Evolutionary conservation across 23 red algal species (phyloP).

Genomic region (Gracilaria caudata): DNA sequence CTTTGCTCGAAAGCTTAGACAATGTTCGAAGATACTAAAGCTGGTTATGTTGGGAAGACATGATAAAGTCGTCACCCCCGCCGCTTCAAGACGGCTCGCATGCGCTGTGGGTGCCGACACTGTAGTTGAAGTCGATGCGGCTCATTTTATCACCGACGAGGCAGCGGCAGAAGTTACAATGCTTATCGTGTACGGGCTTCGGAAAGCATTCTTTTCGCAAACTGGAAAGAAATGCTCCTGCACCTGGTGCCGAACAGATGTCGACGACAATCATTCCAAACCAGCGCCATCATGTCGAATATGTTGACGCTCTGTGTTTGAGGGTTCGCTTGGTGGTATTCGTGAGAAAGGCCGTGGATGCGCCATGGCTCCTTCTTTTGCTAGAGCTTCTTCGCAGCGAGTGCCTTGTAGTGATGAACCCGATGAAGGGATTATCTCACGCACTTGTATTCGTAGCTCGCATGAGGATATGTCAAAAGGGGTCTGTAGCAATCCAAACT

Average conservation of each 20-base stretch:
- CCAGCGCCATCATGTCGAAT: constrained; percentile 24
- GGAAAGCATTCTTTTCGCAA: constrained; percentile 57
- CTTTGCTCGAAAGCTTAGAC: constrained; percentile 21
- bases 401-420: not conserved
- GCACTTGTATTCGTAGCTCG: not conserved
- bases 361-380: not conserved
- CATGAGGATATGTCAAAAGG: not conserved
- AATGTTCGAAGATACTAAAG: constrained; percentile 40
- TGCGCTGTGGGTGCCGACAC: constrained; percentile 51
- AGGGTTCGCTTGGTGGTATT: not conserved
- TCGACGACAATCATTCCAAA: not conserved
- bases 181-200: constrained; percentile 46
- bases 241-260: constrained; percentile 36
- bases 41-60: constrained; percentile 66
- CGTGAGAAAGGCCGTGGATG: not conserved
- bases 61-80: constrained; percentile 69
- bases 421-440: not conserved
- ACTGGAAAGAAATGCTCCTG: constrained; percentile 34
- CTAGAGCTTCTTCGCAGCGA: not conserved
- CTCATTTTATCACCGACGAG: constrained; percentile 82
- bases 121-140: constrained; percentile 63
- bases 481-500: not conserved
- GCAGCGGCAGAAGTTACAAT: constrained; percentile 58
- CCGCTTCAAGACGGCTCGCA: constrained; percentile 64
- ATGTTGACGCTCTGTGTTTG: not conserved